phyloP scores from a whole-genome alignment of 2,329 filamentous ascomycete genomes.

The Akanthomyces uredinophilus region DNA sequence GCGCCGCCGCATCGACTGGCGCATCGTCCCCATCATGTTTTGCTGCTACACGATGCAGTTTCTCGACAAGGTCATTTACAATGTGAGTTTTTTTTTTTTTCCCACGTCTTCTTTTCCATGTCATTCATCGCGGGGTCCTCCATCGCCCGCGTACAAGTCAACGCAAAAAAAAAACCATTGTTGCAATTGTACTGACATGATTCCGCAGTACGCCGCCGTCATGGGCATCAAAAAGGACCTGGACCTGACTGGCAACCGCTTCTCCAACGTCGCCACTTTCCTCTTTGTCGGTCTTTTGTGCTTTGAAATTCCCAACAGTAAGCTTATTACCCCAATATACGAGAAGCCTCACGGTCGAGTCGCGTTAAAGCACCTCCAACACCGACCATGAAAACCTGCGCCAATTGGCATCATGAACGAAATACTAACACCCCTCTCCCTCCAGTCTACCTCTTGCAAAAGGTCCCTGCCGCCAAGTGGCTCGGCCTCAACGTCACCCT shows the following conservation, averaged over 20 bases:
- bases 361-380: not conserved
- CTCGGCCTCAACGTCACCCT: slow-evolving; percentile 46
- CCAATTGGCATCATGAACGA: too few species aligned
- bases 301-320: slow-evolving; percentile 50
- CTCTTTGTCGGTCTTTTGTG: slow-evolving; percentile 52
- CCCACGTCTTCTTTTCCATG: not conserved
- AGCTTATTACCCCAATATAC: slow-evolving; percentile 10
- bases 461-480: slow-evolving; percentile 49
- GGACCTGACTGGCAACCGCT: slow-evolving; percentile 48
- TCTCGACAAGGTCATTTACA: slow-evolving; percentile 16
- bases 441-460: slow-evolving; percentile 47
- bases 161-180: too few species aligned
- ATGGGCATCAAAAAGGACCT: slow-evolving; percentile 52
- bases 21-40: slow-evolving; percentile 20
- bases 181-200: not conserved
- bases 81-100: not conserved
- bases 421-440: not conserved
- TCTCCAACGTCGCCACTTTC: slow-evolving; percentile 49
- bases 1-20: slow-evolving; percentile 19
- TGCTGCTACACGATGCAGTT: slow-evolving; percentile 16
- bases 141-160: too few species aligned
- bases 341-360: not conserved
- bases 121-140: not conserved
- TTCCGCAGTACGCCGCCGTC: slow-evolving; percentile 48
- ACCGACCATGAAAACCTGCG: not conserved